Conservation (phyloP, 2,329 filamentous ascomycete species). For the Emergomyces orientalis region DNA sequence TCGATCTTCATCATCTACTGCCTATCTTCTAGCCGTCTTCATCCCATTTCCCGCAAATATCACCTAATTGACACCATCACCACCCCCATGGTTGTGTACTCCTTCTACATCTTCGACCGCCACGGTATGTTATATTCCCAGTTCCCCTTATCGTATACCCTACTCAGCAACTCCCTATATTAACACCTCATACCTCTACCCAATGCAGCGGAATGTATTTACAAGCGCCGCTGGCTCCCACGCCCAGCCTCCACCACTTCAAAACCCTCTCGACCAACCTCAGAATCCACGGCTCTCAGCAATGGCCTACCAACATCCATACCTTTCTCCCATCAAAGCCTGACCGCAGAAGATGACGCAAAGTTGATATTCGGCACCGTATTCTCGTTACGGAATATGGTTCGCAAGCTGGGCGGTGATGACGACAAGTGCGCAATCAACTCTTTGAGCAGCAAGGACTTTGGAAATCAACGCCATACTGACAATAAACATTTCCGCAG, state of each 20-base stretch:
- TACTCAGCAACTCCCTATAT: neutral
- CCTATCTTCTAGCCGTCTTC: neutral
- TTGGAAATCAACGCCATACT: neutral
- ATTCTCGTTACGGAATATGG: conserved; percentile 94
- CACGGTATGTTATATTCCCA: conserved; percentile 58
- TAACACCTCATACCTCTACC: neutral
- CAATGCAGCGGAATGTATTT: conserved; percentile 82
- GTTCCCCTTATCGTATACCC: neutral
- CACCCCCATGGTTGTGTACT: conserved; percentile 76
- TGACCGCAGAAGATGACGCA: conserved; percentile 63
- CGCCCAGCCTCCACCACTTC: conserved; percentile 39
- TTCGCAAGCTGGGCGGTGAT: conserved; percentile 82
- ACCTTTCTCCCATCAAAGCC: conserved; percentile 25
- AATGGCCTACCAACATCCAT: conserved; percentile 32
- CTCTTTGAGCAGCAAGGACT: neutral
- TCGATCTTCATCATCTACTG: neutral
- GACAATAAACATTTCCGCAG: conserved; percentile 32
- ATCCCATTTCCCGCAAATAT: neutral
- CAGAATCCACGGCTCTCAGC: conserved; percentile 34
- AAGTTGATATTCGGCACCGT: conserved; percentile 97
- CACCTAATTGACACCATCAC: conserved; percentile 8
- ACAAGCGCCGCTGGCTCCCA: conserved; percentile 75
- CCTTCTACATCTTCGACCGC: conserved; percentile 97
- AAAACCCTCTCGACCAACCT: conserved; percentile 27
- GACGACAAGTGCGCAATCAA: conserved; percentile 56